Evolutionary conservation across 1,139 yeast genomes (phyloP), one percentile per base, ranked within the genome.

Genomic region (Eremothecium gossypii): DNA sequence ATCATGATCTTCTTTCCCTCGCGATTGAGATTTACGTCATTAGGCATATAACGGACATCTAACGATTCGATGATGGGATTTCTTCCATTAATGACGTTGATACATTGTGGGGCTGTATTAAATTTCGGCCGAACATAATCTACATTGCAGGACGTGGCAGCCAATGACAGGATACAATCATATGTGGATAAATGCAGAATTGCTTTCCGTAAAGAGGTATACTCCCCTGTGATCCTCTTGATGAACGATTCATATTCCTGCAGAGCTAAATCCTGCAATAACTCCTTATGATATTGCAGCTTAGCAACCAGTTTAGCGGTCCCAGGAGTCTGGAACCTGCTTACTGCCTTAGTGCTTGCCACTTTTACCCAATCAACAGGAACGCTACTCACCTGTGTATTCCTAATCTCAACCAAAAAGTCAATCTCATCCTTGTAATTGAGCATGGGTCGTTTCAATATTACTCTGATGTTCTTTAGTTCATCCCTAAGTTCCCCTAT

Each of bases 331-430:
- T 91, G 68, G 58, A 77, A 89, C 45, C 96, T 66, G 2, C 86
- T 75, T 2, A 84, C 79, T 2, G 77, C 63, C 46, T 77, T 77
- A 0, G 95, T 85, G 7, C 83, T 80, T 52, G 76, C 82, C 31
- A 83, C 74, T 50, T 84, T 78, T 8, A 80, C 65, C 95, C 96
- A 91, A 44, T 76, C 77, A 1, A 64, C 51, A 0, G 97, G 96
- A 1, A 87, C 63, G 2, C 65, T 62, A 40, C 73, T 74, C 4
- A 74, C 69, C 39, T 74, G 76, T 1, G 75, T 67, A 49, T 79
- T 78, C 39, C 84, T 65, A 0, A 89, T 79, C 54, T 87, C 96
- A 17, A 91, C 71, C 32, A 87, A 64, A 53, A 80, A 81, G 1
- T 84, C 78, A 32, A 79, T 83, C 43, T 77, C 78, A 40, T 74